Percentiles rank a stretch among this genome's conserved stretches.
These are phyloP conservation scores for Chytriomyces sp. DNA, from an alignment of 192 early-diverging fungal species.

Conservation along the genomic window DNA sequence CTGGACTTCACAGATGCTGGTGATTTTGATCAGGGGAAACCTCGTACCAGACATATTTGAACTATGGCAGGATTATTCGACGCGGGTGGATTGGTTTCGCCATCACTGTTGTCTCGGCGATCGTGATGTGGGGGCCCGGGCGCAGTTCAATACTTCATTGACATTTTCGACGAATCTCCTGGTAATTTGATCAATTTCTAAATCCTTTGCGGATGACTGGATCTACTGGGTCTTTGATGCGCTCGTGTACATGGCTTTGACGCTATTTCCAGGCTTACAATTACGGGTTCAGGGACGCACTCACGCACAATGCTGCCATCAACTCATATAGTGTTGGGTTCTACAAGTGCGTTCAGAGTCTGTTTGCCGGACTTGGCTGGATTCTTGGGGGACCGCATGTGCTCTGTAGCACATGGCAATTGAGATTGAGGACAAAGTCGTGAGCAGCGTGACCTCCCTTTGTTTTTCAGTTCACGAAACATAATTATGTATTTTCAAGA, in stretches of 20 bases:
- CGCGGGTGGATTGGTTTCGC: background rate
- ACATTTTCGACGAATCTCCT: too few species aligned
- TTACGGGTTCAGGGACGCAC: conserved; percentile 81
- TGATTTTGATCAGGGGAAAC: conserved; percentile 58
- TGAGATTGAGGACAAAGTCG: background rate
- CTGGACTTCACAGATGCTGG: conserved; percentile 75
- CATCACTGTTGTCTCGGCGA: conserved; percentile 51
- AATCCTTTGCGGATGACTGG: background rate
- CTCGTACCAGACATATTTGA: conserved; percentile 52
- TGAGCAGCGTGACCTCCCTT: too few species aligned
- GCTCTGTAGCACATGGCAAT: conserved; percentile 46
- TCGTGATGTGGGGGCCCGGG: conserved; percentile 66
- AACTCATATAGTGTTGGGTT: conserved; percentile 56
- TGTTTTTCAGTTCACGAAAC: too few species aligned
- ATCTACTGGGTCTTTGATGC: conserved; percentile 22
- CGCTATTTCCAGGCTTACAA: conserved; percentile 71
- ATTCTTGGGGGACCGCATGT: conserved; percentile 70
- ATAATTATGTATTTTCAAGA: too few species aligned
- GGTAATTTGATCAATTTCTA: conserved; percentile 35
- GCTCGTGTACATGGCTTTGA: conserved; percentile 73
- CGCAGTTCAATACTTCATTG: conserved; percentile 54
- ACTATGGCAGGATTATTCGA: background rate
- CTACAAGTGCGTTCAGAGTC: too few species aligned
- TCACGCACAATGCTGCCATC: conserved; percentile 69
- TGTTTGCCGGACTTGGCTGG: too few species aligned